These are phyloP conservation scores for Rhododendron molle DNA, from an alignment of 148 eudicot genomes.

Conservation along the genomic window DNA sequence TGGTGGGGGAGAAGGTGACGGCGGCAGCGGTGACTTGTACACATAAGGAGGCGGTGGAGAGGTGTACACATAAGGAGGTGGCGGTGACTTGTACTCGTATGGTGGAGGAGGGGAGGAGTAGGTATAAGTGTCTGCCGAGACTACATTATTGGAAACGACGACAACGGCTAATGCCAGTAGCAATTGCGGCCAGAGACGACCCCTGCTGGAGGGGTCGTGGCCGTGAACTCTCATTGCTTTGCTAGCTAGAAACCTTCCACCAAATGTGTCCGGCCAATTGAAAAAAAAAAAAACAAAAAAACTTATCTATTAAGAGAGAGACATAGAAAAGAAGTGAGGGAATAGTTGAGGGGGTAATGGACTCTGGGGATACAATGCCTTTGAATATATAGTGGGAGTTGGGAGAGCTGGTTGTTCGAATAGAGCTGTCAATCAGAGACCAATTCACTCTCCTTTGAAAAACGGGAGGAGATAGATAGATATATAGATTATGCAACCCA, in stretches of 20 bases:
- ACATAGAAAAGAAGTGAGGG: background rate
- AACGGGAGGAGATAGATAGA: background rate
- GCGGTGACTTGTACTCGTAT: background rate
- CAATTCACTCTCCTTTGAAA: background rate
- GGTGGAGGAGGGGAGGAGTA: constrained; percentile 8
- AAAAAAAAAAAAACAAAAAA: no score
- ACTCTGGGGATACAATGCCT: background rate
- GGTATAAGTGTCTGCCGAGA: constrained; percentile 7
- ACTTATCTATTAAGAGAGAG: background rate
- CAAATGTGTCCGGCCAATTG: background rate
- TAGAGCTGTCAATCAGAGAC: constrained; percentile 16
- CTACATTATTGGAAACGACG: background rate
- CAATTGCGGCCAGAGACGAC: constrained; percentile 11
- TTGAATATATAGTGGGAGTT: background rate
- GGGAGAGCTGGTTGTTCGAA: constrained; percentile 5
- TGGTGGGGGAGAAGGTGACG: background rate
- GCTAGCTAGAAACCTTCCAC: background rate
- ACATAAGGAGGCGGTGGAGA: background rate
- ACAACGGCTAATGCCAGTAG: constrained; percentile 10
- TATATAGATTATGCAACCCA: background rate
- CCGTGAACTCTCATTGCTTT: constrained; percentile 17
- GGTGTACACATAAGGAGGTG: background rate
- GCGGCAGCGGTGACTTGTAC: background rate
- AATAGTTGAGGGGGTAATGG: constrained; percentile 1
- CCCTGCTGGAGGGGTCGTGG: constrained; percentile 13